Evolutionary conservation across 495 filamentous ascomycete genomes (phyloP).

Genomic region (Astrocystis sublimbata): DNA sequence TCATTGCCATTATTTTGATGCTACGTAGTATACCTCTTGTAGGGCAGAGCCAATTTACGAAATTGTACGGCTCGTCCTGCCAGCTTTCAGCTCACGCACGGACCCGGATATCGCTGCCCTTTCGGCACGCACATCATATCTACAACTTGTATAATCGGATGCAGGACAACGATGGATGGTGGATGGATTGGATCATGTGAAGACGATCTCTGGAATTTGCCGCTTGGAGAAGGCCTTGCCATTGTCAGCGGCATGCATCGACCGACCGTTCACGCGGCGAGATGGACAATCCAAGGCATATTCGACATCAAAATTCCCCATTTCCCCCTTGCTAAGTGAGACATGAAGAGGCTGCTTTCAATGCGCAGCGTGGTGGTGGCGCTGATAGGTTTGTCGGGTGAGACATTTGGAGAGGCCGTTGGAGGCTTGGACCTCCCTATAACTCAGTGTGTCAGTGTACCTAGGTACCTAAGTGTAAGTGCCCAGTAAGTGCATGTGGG

Average conservation of each 20-base stretch:
- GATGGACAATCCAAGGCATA: slow-evolving; percentile 10
- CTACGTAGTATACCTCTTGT: neutral
- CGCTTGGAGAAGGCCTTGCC: slow-evolving; percentile 5
- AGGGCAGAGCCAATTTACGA: neutral
- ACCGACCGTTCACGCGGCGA: neutral
- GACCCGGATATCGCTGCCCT: neutral
- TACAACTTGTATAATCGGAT: no score
- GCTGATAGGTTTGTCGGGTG: slow-evolving; percentile 13
- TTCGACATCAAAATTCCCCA: slow-evolving; percentile 3
- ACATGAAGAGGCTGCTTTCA: slow-evolving; percentile 14
- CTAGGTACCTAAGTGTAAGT: no score
- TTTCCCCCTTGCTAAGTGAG: slow-evolving; percentile 3
- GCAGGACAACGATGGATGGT: neutral
- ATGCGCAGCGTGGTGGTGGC: slow-evolving; percentile 2
- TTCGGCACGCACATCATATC: neutral
- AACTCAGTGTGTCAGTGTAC: no score
- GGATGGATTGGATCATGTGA: neutral
- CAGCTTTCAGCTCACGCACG: slow-evolving; percentile 7
- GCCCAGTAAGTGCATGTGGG: neutral
- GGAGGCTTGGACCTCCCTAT: slow-evolving; percentile 5
- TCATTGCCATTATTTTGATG: no score
- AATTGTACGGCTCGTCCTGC: neutral
- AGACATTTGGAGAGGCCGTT: slow-evolving; percentile 10
- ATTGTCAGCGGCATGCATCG: neutral
- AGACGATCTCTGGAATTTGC: neutral